phyloP scores from a whole-genome alignment of 1,284 basidiomycete species.

The Irpex sp. region DNA sequence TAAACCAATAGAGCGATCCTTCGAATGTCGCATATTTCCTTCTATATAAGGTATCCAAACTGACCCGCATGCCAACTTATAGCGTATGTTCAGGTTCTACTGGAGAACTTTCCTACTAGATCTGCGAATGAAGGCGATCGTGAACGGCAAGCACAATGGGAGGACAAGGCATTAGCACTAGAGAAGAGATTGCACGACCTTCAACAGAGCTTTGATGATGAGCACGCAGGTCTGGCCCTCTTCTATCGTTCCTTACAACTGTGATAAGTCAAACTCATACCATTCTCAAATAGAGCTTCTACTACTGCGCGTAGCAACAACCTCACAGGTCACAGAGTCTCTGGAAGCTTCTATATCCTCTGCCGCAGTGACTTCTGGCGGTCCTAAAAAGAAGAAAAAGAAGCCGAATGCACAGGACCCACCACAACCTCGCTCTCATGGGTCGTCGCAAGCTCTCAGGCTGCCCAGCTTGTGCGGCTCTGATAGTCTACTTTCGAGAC shows the following conservation, averaged over 20 bases:
- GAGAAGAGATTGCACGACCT: neutral
- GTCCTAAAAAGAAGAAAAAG: neutral
- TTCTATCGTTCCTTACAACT: neutral
- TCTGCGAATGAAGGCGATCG: neutral
- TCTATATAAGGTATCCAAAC: neutral
- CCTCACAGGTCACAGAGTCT: neutral
- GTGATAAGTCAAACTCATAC: neutral
- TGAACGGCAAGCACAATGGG: neutral
- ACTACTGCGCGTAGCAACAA: neutral
- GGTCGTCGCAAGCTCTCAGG: neutral
- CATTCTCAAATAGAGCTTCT: neutral
- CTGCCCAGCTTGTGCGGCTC: neutral
- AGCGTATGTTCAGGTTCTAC: neutral
- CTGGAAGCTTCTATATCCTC: neutral
- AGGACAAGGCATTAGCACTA: neutral
- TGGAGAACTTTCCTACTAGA: neutral
- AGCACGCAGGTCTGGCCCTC: neutral
- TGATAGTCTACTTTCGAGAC: neutral
- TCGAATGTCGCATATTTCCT: neutral
- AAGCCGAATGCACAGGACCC: neutral
- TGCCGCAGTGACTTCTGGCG: neutral
- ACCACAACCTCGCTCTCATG: neutral
- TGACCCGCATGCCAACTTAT: neutral
- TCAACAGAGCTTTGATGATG: neutral
- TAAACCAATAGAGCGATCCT: neutral